Evolutionary conservation across 495 filamentous ascomycete species (phyloP).

Genomic region (Neurospora sp.): DNA sequence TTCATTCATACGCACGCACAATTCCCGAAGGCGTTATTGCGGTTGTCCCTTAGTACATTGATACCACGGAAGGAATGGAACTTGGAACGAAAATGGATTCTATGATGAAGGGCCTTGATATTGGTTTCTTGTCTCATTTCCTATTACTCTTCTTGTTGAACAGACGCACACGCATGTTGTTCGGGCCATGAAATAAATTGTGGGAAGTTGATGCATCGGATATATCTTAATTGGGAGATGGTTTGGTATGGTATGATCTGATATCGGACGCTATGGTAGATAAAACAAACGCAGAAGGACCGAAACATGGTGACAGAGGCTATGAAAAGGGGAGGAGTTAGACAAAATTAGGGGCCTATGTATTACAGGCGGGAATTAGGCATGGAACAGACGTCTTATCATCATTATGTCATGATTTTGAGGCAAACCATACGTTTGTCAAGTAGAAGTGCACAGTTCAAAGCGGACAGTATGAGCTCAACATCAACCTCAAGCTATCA

Average conservation of each 20-base stretch:
- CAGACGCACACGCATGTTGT: not conserved
- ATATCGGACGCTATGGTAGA: not conserved
- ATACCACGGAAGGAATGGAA: not conserved
- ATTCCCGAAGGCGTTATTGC: not conserved
- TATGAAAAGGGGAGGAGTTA: not conserved
- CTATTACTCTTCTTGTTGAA: not conserved
- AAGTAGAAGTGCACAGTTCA: not conserved
- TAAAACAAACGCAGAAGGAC: not conserved
- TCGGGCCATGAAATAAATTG: not conserved
- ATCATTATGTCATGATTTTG: not conserved
- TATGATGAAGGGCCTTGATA: not conserved
- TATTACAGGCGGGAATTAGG: not conserved
- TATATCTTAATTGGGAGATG: not conserved
- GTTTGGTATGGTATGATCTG: not conserved
- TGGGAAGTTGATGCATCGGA: not conserved
- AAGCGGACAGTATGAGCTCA: not conserved
- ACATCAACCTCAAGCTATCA: not conserved
- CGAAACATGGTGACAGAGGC: not conserved
- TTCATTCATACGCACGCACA: not conserved
- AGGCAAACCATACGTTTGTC: too few species aligned
- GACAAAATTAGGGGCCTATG: not conserved
- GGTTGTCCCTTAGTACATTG: not conserved
- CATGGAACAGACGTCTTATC: not conserved
- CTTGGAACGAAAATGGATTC: not conserved
- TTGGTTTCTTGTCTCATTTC: not conserved